A percentile compares a stretch with the other conserved stretches of the same genome.
Conservation (phyloP, 1,139 yeast genomes). For the Magnusiomyces tetraspermus region DNA sequence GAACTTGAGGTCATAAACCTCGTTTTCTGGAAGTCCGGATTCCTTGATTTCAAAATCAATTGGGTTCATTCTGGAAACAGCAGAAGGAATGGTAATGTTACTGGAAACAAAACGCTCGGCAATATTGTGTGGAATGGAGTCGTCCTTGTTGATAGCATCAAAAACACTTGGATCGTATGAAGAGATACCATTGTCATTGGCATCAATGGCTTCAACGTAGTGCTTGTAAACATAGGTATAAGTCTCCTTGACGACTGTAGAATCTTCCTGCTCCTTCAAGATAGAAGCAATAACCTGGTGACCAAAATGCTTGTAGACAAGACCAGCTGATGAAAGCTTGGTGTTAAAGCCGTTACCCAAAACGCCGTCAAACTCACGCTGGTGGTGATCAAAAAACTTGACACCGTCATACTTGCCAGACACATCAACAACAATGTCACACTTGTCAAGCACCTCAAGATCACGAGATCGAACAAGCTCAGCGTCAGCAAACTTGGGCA, state of each 20-base stretch:
- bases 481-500: constrained; percentile 63
- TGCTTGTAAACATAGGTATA: constrained; percentile 71
- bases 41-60: constrained; percentile 21
- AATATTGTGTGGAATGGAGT: constrained; percentile 7
- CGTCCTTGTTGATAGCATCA: constrained; percentile 15
- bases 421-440: constrained; percentile 92
- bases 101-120: constrained; percentile 21
- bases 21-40: constrained; percentile 57
- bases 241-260: constrained; percentile 44
- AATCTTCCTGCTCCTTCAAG: constrained; percentile 28
- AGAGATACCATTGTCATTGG: constrained; percentile 88
- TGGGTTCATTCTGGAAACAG: constrained; percentile 75
- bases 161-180: constrained; percentile 44
- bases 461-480: constrained; percentile 73
- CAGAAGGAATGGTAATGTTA: constrained; percentile 66
- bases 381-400: constrained; percentile 93
- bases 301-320: constrained; percentile 89
- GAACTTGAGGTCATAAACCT: constrained; percentile 58
- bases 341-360: constrained; percentile 54
- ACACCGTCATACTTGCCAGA: constrained; percentile 85
- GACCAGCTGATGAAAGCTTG: constrained; percentile 87
- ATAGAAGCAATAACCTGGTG: constrained; percentile 53
- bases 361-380: constrained; percentile 64
- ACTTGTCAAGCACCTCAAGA: constrained; percentile 69
- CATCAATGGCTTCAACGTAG: constrained; percentile 86